Evolutionary conservation across 768 basidiomycete genomes (phyloP).

Genomic region (Boletus sp.): DNA sequence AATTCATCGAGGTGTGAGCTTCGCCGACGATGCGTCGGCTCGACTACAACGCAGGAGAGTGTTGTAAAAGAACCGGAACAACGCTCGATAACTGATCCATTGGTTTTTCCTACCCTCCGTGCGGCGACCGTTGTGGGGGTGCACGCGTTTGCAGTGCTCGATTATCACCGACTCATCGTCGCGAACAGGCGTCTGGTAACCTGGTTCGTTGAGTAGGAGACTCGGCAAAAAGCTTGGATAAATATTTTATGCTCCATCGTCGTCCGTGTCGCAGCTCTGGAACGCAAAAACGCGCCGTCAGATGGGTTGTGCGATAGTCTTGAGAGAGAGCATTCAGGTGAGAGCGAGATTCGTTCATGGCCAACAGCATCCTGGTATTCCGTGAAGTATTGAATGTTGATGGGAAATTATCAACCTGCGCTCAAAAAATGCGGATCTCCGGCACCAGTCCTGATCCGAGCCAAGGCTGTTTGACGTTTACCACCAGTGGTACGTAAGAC

Average conservation of each 20-base stretch:
- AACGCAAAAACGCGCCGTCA: not conserved
- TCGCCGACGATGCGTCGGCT: not conserved
- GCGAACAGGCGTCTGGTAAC: not conserved
- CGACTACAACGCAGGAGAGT: not conserved
- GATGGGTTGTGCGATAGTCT: not conserved
- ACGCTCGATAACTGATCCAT: not conserved
- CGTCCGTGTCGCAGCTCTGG: not conserved
- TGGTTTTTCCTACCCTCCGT: not conserved
- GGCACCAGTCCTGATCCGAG: no score
- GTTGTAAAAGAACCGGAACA: not conserved
- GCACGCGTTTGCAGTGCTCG: not conserved
- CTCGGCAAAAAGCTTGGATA: not conserved
- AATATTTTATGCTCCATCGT: not conserved
- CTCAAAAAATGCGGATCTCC: no score
- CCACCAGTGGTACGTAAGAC: no score
- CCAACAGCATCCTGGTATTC: no score
- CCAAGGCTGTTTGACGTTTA: no score
- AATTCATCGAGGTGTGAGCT: no score
- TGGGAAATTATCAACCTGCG: no score
- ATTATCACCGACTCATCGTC: not conserved
- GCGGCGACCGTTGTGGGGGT: not conserved
- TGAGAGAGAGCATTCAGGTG: no score
- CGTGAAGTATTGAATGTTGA: no score
- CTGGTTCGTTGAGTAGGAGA: not conserved
- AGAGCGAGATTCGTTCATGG: no score